Conservation (phyloP, 345 rosid genomes). For the Viola odorata region DNA sequence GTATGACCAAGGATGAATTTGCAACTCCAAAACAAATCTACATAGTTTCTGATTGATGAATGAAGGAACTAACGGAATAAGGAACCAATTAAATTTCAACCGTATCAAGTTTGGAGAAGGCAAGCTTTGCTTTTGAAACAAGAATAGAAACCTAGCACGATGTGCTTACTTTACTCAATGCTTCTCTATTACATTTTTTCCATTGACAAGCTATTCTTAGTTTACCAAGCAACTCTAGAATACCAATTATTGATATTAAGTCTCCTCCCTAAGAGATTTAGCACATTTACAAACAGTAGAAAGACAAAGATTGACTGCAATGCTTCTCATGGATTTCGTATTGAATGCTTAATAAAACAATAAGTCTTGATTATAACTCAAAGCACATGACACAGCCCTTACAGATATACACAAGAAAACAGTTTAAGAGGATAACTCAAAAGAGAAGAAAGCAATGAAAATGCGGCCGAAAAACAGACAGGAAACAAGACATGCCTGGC, state of each 20-base stretch:
- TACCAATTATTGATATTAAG: too few species aligned
- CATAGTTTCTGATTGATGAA: slow-evolving; percentile 1
- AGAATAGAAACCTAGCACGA: not conserved
- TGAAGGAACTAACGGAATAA: too few species aligned
- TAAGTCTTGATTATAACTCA: not conserved
- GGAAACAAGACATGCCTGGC: slow-evolving; percentile 56
- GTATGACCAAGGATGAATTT: not conserved
- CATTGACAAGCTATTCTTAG: not conserved
- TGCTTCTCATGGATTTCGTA: too few species aligned
- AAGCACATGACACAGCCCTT: not conserved
- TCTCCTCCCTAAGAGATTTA: too few species aligned
- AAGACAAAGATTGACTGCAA: too few species aligned
- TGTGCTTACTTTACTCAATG: not conserved
- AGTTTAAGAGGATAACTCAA: not conserved
- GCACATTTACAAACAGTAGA: too few species aligned
- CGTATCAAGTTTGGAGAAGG: too few species aligned
- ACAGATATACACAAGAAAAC: too few species aligned
- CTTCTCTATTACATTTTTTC: not conserved
- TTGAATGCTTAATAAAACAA: too few species aligned
- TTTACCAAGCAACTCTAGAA: not conserved
- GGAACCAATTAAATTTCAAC: too few species aligned
- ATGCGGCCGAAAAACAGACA: not conserved
- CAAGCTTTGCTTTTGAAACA: too few species aligned
- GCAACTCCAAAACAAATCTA: too few species aligned
- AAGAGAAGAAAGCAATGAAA: not conserved